Evolutionary conservation across 164 flowering plant species (phyloP), one percentile per base, ranked within the genome.

Genomic region (Buxus sempervirens): DNA sequence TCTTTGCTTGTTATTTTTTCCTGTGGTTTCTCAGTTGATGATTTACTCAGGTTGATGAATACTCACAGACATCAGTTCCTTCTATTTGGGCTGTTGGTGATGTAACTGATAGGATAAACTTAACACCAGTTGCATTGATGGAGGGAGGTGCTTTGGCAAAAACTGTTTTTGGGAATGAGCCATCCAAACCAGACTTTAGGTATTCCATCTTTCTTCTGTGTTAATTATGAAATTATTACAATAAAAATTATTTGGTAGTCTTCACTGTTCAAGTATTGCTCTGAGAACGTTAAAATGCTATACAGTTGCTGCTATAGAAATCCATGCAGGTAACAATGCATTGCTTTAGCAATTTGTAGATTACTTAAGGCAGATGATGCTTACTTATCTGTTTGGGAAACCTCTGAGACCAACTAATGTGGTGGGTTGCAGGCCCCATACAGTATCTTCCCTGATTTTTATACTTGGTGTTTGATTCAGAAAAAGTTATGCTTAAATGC

Each of bases 51-150:
- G 99, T 95, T 66, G 90, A 95, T 81, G 97, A 92, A 71, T 95
- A 79, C 76, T 95, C 99, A 27, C 85, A 75, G 20, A 86, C 96
- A 49, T 88, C 97, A 55, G 97, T 90, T 74, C 91, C 96, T 64
- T 93, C 98, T 62, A 91, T 96, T 70, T 96, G 97, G 99, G 99
- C 99, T 26, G 95, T 96, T 67, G 99, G 99, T 70, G 99, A 96
- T 81, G 99, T 85, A 67, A 96, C 99, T 51, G 87, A 91, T 65
- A 85, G 99, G 72, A 20, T 93, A 42, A 96, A 96, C 80, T 82
- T 96, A 75, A 96, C 99, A 66, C 99, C 99, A 28, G 98, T 96
- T 77, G 99, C 99, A 76, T 85, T 96, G 83, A 96, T 93, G 98
- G 99, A 96, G 71, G 99, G 99, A 76, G 86, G 80, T 49, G 96